Evolutionary conservation across 2,329 filamentous ascomycete genomes (phyloP), one percentile per base, ranked within the genome.

Genomic region (Pseudohalonectria lignicola): DNA sequence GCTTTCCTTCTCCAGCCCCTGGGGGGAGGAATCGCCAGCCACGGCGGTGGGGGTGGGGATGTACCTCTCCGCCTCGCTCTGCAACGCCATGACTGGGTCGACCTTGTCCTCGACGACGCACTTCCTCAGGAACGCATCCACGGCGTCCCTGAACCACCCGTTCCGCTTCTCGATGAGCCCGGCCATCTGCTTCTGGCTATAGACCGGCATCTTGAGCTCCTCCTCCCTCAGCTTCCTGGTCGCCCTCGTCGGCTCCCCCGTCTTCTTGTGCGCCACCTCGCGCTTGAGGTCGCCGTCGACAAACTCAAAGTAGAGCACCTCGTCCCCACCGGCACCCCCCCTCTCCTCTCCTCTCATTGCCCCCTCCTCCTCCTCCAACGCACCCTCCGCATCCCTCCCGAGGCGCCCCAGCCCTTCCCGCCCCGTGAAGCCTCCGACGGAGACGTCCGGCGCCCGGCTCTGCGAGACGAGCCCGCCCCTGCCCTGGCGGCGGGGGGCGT

Each of bases 241-340:
- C 1, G 82, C 71, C 39, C 79, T 82, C 0, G 71, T 76, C 1
- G 79, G 71, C 55, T 88, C 78, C 1, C 83, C 84, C 0, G 82
- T 86, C 54, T 82, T 84, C 39, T 76, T 73, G 54, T 81, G 65
- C 38, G 71, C 65, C 1, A 87, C 82, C 53, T 93, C 80, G 30
- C 83, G 71, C 61, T 88, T 95, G 47, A 96, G 59, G 53, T 95
- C 90, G 1, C 83, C 88, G 55, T 96, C 92, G 15, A 94, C 62
- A 48, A 93, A 96, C 55, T 96, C 92, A 50, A 98, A 94, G 26
- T 90, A 74, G 18, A 98, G 61, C 13, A 94, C 81, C 48, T 94
- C 79, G 37, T 71, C 71, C 2, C 65, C 66, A 12, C 43, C 63
- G 50, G 38, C 39, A n/a, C n/a, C n/a, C n/a, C n/a, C n/a, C n/a